These are phyloP conservation scores for Volvariella surrecta DNA, from an alignment of 1,284 basidiomycete genomes.

Conservation along the genomic window DNA sequence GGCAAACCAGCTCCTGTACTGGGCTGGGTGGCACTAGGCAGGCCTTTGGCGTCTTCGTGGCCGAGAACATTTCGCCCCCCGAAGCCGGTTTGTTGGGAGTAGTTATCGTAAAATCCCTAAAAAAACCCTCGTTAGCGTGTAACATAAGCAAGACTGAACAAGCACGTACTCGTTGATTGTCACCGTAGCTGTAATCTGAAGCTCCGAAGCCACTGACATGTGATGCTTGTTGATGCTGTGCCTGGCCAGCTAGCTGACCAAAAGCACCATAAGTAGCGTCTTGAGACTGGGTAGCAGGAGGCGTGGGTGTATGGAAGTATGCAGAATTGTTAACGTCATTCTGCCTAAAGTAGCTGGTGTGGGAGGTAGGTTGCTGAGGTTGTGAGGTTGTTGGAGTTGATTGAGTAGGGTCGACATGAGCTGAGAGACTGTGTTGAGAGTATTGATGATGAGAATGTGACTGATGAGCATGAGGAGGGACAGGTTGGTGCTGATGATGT, in stretches of 20 bases:
- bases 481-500: constrained; percentile 24
- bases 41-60: constrained; percentile 66
- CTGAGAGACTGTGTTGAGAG: constrained; percentile 51
- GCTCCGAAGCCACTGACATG: constrained; percentile 52
- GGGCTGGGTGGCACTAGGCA: constrained; percentile 49
- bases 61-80: constrained; percentile 50
- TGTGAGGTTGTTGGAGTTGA: constrained; percentile 35
- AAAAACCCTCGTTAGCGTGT: constrained; percentile 10
- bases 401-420: constrained; percentile 53
- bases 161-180: constrained; percentile 49
- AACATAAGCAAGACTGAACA: neutral
- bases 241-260: constrained; percentile 44
- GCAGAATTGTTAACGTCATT: constrained; percentile 43
- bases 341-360: constrained; percentile 56
- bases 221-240: constrained; percentile 37
- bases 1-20: constrained; percentile 40
- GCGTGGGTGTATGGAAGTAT: constrained; percentile 70
- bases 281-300: constrained; percentile 57
- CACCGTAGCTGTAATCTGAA: constrained; percentile 58
- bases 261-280: constrained; percentile 61
- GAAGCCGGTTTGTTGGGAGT: constrained; percentile 50
- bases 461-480: constrained; percentile 31
- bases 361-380: constrained; percentile 27
- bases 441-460: constrained; percentile 46
- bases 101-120: constrained; percentile 69